These are phyloP conservation scores for Halophytophthora polymorphica DNA, from an alignment of 352 stramenopile genomes.

Conservation along the genomic window DNA sequence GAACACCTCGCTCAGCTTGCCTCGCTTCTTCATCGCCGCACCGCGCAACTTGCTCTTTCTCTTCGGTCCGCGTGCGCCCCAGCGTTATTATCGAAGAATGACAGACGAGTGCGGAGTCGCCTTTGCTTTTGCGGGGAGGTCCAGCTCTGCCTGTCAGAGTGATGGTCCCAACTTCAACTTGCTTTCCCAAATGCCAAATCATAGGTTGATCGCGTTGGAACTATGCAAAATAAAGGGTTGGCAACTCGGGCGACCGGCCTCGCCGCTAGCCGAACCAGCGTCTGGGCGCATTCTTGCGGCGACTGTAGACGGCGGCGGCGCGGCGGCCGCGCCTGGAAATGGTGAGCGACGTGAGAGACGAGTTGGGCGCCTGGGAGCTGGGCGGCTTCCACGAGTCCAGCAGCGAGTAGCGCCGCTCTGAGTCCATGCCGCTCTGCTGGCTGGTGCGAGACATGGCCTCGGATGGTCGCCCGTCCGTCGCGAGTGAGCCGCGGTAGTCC, in stretches of 20 bases:
- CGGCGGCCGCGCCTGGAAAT: conserved; percentile 65
- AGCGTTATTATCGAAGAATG: too few relatives aligned
- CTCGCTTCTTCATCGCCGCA: conserved; percentile 1
- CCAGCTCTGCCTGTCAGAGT: conserved; percentile 22
- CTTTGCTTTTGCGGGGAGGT: neutral
- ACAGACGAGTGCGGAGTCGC: too few relatives aligned
- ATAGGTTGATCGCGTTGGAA: conserved; percentile 5
- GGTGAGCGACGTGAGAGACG: conserved; percentile 66
- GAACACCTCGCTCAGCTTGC: conserved; percentile 23
- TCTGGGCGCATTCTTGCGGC: conserved; percentile 55
- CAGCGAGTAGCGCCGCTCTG: conserved; percentile 64
- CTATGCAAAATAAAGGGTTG: neutral
- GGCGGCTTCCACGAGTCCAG: conserved; percentile 71
- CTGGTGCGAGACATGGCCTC: conserved; percentile 34
- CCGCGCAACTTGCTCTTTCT: too few relatives aligned
- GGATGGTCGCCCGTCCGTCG: conserved; percentile 13
- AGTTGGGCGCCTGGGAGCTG: conserved; percentile 48
- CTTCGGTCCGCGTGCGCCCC: too few relatives aligned
- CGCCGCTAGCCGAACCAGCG: conserved; percentile 31
- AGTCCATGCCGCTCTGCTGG: conserved; percentile 26
- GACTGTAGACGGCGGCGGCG: conserved; percentile 57
- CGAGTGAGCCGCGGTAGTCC: conserved; percentile 10
- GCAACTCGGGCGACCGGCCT: neutral
- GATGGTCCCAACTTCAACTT: conserved; percentile 47
- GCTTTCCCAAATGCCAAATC: conserved; percentile 14